Conservation (phyloP, 495 filamentous ascomycete genomes). For the Penicillium argentinense region DNA sequence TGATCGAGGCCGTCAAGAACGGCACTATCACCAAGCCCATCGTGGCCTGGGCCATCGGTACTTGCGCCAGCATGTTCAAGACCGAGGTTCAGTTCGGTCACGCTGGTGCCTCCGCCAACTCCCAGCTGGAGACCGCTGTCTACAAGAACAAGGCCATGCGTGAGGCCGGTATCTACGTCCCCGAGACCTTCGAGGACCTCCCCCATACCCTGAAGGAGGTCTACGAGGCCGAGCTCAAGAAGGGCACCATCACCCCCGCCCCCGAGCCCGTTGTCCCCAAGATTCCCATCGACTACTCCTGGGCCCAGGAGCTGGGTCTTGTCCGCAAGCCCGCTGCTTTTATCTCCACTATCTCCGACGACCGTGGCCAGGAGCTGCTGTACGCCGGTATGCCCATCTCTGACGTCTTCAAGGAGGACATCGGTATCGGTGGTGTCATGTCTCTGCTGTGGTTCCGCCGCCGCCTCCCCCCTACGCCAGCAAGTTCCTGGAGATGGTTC, state of each 20-base stretch:
- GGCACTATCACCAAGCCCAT: slow-evolving; percentile 96
- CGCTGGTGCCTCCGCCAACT: slow-evolving; percentile 98
- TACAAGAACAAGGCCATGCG: slow-evolving; percentile 95
- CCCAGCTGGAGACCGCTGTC: slow-evolving; percentile 93
- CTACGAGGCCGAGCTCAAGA: slow-evolving; percentile 80
- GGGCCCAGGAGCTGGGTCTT: slow-evolving; percentile 98
- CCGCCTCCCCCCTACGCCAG: slow-evolving; percentile 91
- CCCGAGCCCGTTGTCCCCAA: slow-evolving; percentile 92
- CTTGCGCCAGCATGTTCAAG: slow-evolving; percentile 99
- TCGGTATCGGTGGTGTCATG: slow-evolving; percentile 99
- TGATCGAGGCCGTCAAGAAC: slow-evolving; percentile 95
- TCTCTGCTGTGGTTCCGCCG: slow-evolving; percentile 99
- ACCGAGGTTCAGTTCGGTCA: slow-evolving; percentile 99
- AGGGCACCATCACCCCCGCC: slow-evolving; percentile 79
- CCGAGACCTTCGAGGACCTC: slow-evolving; percentile 96
- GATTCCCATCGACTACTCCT: slow-evolving; percentile 99
- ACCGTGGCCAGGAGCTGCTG: slow-evolving; percentile 98
- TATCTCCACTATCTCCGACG: slow-evolving; percentile 99
- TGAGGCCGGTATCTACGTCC: slow-evolving; percentile 91
- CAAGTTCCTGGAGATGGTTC: slow-evolving; percentile 99
- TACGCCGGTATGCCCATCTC: slow-evolving; percentile 99
- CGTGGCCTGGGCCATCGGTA: slow-evolving; percentile 98
- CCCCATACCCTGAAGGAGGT: slow-evolving; percentile 71
- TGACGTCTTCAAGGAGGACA: slow-evolving; percentile 98
- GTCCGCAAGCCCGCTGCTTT: slow-evolving; percentile 99